Percentiles rank a stretch among this genome's conserved stretches.
Evolutionary conservation across 75 land plant genomes (phyloP).

Genomic region (Adiantum capillusveneris): DNA sequence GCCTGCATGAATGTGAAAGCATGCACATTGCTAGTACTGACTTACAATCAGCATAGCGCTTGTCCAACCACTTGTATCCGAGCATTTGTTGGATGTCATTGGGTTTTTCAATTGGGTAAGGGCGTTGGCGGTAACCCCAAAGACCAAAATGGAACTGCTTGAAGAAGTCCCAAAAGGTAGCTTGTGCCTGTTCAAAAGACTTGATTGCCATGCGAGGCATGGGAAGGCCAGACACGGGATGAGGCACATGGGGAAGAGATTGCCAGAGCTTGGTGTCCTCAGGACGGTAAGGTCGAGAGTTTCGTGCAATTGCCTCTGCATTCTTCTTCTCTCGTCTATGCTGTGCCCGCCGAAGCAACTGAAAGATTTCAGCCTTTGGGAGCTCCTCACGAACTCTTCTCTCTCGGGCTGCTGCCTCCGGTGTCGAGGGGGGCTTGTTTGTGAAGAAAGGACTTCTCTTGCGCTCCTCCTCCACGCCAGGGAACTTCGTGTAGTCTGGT

Average conservation of each 20-base stretch:
- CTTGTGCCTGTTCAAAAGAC: slow-evolving; percentile 38
- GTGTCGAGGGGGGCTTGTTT: slow-evolving; percentile 28
- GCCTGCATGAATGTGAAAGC: too few relatives aligned
- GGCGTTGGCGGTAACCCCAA: slow-evolving; percentile 82
- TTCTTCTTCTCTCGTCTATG: slow-evolving; percentile 48
- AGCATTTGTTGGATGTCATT: slow-evolving; percentile 78
- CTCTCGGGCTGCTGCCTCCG: slow-evolving; percentile 53
- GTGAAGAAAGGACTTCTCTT: slow-evolving; percentile 35
- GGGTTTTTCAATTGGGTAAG: slow-evolving; percentile 73
- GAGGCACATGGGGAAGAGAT: slow-evolving; percentile 57
- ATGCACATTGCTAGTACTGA: too few relatives aligned
- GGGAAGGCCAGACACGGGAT: slow-evolving; percentile 53
- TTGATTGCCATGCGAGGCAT: slow-evolving; percentile 64
- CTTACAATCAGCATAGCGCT: slow-evolving; percentile 89
- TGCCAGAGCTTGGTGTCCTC: slow-evolving; percentile 74
- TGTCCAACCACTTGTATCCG: slow-evolving; percentile 71
- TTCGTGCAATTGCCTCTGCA: slow-evolving; percentile 7
- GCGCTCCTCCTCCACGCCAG: slow-evolving; percentile 47
- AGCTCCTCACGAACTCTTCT: slow-evolving; percentile 34
- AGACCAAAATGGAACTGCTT: slow-evolving; percentile 80
- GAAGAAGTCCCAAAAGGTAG: slow-evolving; percentile 84
- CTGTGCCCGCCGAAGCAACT: slow-evolving; percentile 26
- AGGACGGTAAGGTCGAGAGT: slow-evolving; percentile 34
- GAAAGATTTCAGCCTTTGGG: slow-evolving; percentile 24
- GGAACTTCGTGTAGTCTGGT: slow-evolving; percentile 39